phyloP scores from a whole-genome alignment of 2,329 filamentous ascomycete species.

The Sporothrix phasma region DNA sequence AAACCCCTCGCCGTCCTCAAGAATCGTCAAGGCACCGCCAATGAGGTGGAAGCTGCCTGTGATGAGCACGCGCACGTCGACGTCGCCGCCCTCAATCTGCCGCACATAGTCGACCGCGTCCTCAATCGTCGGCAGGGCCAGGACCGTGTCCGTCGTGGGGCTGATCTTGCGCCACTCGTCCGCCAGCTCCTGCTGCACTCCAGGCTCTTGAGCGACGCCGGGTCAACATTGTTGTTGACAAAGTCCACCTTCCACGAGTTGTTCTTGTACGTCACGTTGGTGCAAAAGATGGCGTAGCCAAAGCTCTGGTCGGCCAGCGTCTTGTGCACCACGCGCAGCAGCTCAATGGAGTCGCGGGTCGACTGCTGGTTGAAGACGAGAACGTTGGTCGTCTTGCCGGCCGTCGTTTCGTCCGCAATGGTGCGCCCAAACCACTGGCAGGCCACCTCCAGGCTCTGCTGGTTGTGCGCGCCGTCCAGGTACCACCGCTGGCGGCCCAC shows the following conservation, averaged over 20 bases:
- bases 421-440: constrained; percentile 62
- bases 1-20: constrained; percentile 18
- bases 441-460: constrained; percentile 69
- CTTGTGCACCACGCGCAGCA: constrained; percentile 43
- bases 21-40: constrained; percentile 29
- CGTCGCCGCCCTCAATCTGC: constrained; percentile 4
- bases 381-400: constrained; percentile 27
- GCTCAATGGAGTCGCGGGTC: constrained; percentile 58
- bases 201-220: constrained; percentile 39
- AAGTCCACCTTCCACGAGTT: constrained; percentile 46
- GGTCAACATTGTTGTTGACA: constrained; percentile 45
- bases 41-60: constrained; percentile 41
- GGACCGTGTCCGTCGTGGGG: constrained; percentile 33
- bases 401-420: constrained; percentile 12
- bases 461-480: constrained; percentile 80
- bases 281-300: constrained; percentile 49
- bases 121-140: constrained; percentile 43
- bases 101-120: constrained; percentile 38
- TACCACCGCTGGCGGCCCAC: constrained; percentile 57
- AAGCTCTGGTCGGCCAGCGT: constrained; percentile 41
- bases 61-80: constrained; percentile 27
- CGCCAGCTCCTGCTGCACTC: constrained; percentile 42
- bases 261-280: constrained; percentile 35
- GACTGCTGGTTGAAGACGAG: constrained; percentile 93
- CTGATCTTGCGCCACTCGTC: constrained; percentile 40